Base-by-base conservation (phyloP, 2,329 filamentous ascomycete genomes). In the Phialemoniopsis sp. region DNA sequence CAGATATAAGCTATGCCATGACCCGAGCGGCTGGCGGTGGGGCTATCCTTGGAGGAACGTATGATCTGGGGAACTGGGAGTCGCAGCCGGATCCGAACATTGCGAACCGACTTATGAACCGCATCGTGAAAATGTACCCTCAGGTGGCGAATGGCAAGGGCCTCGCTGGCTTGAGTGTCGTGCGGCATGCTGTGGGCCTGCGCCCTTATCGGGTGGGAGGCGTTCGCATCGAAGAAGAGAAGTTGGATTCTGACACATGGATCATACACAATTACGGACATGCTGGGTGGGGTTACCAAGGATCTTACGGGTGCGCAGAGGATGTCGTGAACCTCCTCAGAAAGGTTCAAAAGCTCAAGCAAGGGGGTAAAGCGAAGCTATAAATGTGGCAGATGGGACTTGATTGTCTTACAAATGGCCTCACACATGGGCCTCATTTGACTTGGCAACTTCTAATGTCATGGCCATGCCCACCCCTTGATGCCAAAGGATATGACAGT, bases 221-320 rank as follows among this genome's bases (percentile, higher is more conserved):
- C 0, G 80, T 87, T 14, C 74, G 89, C 41, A 67, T 95, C 13
- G 89, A 94, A 62, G 82, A 71, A 54, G 85, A 90, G 57, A 68
- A 65, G 46, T 74, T 88, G 33, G 78, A 76, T 8, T 26, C 76
- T 7, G 72, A 76, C 3, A 75, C 60, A 3, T 70, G 75, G 60
- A 75, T 89, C 13, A 82, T 93, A 39, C 87, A 91, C 58, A 86
- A 88, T 52, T 90, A 90, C 51, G 87, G 86, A 0, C 85, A 89
- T 58, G 82, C 79, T 2, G 86, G 86, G 3, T 89, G 85, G 73
- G 89, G 89, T 10, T 95, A 78, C 43, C 76, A 80, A 54, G 74
- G 72, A 2, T 78, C 69, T 16, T 91, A 85, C 59, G 87, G 86
- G 2, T 88, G 84, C 58, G 78, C 85, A 1, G 70, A 82, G 53